Evolutionary conservation across 176 grass and related monocot genomes (phyloP).

Genomic region (Bonia amplexicaulis): DNA sequence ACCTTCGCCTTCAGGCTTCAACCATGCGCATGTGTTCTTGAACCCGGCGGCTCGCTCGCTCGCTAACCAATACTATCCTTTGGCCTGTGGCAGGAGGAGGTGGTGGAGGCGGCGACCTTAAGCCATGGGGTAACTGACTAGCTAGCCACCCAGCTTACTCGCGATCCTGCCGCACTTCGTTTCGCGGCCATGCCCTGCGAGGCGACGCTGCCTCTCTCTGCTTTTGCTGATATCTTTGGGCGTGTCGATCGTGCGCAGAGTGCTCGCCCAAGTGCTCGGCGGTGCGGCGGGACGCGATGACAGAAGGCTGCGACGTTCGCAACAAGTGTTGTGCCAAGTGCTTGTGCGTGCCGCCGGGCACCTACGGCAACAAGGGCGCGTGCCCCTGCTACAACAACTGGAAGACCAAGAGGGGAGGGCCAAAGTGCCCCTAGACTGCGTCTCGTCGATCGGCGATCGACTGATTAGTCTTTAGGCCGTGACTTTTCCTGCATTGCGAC

Average conservation of each 20-base stretch:
- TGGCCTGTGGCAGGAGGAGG: not conserved
- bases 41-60: not conserved
- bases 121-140: constrained; percentile 29
- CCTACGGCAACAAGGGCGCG: constrained; percentile 54
- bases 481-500: not conserved
- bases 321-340: constrained; percentile 57
- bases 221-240: not conserved
- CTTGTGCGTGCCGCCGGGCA: constrained; percentile 56
- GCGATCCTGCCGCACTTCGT: not conserved
- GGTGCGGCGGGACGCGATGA: constrained; percentile 47
- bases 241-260: not conserved
- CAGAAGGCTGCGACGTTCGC: constrained; percentile 57
- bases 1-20: not conserved
- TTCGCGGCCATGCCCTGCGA: not conserved
- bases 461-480: too few species aligned
- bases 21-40: not conserved
- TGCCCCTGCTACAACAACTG: constrained; percentile 76
- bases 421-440: constrained; percentile 22
- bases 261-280: constrained; percentile 32
- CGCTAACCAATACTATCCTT: not conserved
- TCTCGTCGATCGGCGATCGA: not conserved
- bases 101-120: constrained; percentile 19
- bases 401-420: constrained; percentile 52
- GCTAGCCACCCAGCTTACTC: not conserved
- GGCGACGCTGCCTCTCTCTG: not conserved